These are phyloP conservation scores for Aphanomyces euteiches DNA, from an alignment of 352 stramenopile species.

Conservation along the genomic window DNA sequence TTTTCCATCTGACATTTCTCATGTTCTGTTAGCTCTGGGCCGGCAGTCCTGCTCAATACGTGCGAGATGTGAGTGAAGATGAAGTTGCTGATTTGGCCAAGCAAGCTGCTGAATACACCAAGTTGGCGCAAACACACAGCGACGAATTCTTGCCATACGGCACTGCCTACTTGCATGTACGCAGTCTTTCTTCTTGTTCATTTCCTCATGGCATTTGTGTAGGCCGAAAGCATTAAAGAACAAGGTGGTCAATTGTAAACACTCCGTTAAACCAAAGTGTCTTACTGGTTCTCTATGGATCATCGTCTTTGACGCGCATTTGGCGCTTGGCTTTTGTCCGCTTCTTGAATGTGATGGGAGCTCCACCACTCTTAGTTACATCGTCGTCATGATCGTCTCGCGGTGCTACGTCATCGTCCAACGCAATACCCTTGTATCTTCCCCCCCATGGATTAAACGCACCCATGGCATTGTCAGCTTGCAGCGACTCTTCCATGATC, in stretches of 20 bases:
- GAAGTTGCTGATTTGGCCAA: slow-evolving; percentile 87
- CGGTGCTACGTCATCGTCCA: slow-evolving; percentile 40
- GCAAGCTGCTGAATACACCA: slow-evolving; percentile 81
- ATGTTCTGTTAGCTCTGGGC: slow-evolving; percentile 75
- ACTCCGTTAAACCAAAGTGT: not conserved
- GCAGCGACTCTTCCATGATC: slow-evolving; percentile 57
- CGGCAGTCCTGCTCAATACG: slow-evolving; percentile 95
- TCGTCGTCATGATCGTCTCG: slow-evolving; percentile 39
- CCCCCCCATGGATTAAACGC: slow-evolving; percentile 81
- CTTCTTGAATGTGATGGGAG: slow-evolving; percentile 74
- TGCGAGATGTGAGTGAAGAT: slow-evolving; percentile 90
- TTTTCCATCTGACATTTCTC: not conserved
- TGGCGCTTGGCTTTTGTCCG: slow-evolving; percentile 30
- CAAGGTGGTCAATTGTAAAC: slow-evolving; percentile 73
- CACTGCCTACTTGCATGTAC: slow-evolving; percentile 81
- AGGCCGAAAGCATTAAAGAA: slow-evolving; percentile 82
- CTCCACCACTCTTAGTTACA: slow-evolving; percentile 48
- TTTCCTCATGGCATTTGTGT: not conserved
- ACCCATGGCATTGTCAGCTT: slow-evolving; percentile 69
- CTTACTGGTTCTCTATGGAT: slow-evolving; percentile 37
- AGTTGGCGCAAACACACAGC: slow-evolving; percentile 79
- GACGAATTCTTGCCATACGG: slow-evolving; percentile 88
- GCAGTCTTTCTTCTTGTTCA: not conserved
- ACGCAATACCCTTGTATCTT: slow-evolving; percentile 75
- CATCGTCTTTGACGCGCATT: slow-evolving; percentile 60